phyloP scores from a whole-genome alignment of 805 yeast species.

The Torulaspora microellipsoides region DNA sequence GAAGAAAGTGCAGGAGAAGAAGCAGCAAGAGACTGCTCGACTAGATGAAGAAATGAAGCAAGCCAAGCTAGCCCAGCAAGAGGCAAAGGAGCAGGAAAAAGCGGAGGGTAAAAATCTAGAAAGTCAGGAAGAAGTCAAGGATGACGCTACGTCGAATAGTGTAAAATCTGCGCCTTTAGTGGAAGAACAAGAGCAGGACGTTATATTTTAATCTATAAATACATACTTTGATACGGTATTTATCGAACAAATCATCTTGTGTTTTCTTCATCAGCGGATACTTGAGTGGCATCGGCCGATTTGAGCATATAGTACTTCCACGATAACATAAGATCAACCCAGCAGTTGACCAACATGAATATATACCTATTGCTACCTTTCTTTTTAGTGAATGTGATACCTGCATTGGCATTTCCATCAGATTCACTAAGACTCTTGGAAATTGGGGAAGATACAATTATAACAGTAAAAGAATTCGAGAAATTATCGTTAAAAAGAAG shows the following conservation, averaged over 20 bases:
- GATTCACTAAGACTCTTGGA: slow-evolving; percentile 25
- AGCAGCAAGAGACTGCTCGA: slow-evolving; percentile 70
- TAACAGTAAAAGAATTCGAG: slow-evolving; percentile 39
- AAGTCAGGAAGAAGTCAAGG: slow-evolving; percentile 17
- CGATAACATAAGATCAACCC: neutral
- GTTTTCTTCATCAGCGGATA: neutral
- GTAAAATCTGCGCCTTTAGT: slow-evolving; percentile 26
- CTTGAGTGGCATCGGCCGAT: neutral
- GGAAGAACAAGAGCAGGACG: slow-evolving; percentile 43
- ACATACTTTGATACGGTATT: too few relatives aligned
- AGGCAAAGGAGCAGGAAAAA: slow-evolving; percentile 23
- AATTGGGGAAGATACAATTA: slow-evolving; percentile 20
- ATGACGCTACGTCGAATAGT: slow-evolving; percentile 13
- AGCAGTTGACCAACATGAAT: neutral
- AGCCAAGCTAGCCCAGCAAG: slow-evolving; percentile 20
- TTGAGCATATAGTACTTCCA: neutral
- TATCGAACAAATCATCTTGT: neutral
- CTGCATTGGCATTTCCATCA: slow-evolving; percentile 4
- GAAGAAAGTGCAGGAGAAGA: slow-evolving; percentile 94
- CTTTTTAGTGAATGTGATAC: neutral
- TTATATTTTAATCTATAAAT: slow-evolving; percentile 36
- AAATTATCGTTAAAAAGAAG: slow-evolving; percentile 42
- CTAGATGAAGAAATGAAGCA: slow-evolving; percentile 48
- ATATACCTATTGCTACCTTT: neutral
- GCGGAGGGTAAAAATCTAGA: slow-evolving; percentile 18